Conservation (phyloP, 345 rosid species). For the Syzygium oleosum region DNA sequence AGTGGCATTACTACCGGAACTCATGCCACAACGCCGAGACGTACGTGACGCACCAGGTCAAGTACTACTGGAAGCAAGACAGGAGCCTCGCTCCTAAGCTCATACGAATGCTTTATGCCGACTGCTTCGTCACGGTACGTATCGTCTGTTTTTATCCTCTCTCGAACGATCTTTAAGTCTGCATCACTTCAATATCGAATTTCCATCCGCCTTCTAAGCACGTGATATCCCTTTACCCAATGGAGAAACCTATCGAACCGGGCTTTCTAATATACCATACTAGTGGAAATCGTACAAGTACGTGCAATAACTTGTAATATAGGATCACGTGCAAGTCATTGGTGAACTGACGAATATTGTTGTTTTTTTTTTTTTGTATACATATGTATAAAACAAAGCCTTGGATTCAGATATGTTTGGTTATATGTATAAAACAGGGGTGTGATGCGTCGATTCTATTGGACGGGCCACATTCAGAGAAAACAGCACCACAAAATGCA, state of each 20-base stretch:
- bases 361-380: too few species aligned
- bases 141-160: background rate
- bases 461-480: slow-evolving; percentile 60
- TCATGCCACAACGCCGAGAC: slow-evolving; percentile 46
- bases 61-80: slow-evolving; percentile 21
- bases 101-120: slow-evolving; percentile 59
- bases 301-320: too few species aligned
- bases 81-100: slow-evolving; percentile 51
- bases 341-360: too few species aligned
- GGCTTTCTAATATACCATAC: background rate
- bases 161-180: background rate
- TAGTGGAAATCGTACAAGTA: too few species aligned
- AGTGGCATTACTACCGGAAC: slow-evolving; percentile 53
- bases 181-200: background rate
- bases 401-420: background rate
- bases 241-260: background rate
- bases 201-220: background rate
- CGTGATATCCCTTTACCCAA: background rate
- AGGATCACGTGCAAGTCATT: too few species aligned
- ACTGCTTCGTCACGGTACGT: slow-evolving; percentile 56
- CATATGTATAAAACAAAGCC: background rate
- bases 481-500: slow-evolving; percentile 42
- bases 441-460: slow-evolving; percentile 71
- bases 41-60: slow-evolving; percentile 40
- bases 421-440: slow-evolving; percentile 27